phyloP scores from a whole-genome alignment of 1,139 yeast species.

The Pichia sp. region DNA sequence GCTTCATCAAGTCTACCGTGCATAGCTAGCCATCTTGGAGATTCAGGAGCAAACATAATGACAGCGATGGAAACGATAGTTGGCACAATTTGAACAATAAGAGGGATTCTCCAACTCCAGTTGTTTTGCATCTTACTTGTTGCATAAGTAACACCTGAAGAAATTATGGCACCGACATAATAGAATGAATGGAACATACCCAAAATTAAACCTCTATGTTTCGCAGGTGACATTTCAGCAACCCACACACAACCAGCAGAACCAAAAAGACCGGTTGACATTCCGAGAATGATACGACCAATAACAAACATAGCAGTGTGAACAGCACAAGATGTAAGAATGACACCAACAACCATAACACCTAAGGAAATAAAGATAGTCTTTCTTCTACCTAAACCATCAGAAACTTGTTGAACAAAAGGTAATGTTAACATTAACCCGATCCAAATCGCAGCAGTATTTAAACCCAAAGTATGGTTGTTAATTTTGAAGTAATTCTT shows the following conservation, averaged over 20 bases:
- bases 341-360: slow-evolving; percentile 2
- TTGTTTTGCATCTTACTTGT: slow-evolving; percentile 1
- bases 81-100: slow-evolving; percentile 2
- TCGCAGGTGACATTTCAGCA: slow-evolving; percentile 2
- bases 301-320: slow-evolving; percentile 2
- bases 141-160: slow-evolving; percentile 1
- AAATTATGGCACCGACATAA: slow-evolving; percentile 2
- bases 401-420: slow-evolving; percentile 1
- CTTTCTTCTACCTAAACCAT: slow-evolving; percentile 1
- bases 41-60: slow-evolving; percentile 1
- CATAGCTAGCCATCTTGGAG: slow-evolving; percentile 4
- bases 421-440: slow-evolving; percentile 1
- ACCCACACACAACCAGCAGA: slow-evolving; percentile 1
- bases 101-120: slow-evolving; percentile 5
- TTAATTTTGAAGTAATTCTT: slow-evolving; percentile 1
- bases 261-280: slow-evolving; percentile 1
- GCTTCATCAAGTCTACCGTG: slow-evolving; percentile 2
- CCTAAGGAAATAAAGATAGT: slow-evolving; percentile 1
- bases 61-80: neutral
- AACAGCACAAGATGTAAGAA: neutral
- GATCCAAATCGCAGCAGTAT: slow-evolving; percentile 4
- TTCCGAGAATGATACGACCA: slow-evolving; percentile 2
- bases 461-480: slow-evolving; percentile 1
- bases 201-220: slow-evolving; percentile 2
- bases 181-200: slow-evolving; percentile 1